These are phyloP conservation scores for Emmonsiellopsis sp. DNA, from an alignment of 2,329 filamentous ascomycete genomes.

Conservation along the genomic window DNA sequence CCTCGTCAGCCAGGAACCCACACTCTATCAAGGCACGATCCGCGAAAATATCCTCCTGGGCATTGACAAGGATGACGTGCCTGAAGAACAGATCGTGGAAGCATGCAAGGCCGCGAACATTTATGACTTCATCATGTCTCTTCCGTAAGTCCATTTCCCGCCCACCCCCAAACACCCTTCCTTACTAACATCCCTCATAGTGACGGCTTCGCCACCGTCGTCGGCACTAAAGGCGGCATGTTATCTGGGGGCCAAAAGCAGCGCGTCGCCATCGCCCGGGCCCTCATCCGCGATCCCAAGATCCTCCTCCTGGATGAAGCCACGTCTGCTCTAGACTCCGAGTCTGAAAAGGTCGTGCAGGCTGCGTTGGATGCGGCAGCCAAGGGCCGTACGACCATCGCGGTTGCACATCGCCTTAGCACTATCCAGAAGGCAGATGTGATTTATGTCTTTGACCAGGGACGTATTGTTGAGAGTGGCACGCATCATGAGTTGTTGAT, in stretches of 20 bases:
- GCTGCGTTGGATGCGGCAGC: slow-evolving; percentile 72
- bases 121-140: slow-evolving; percentile 75
- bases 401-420: slow-evolving; percentile 82
- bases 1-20: slow-evolving; percentile 89
- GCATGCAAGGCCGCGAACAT: slow-evolving; percentile 89
- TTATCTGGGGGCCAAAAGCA: slow-evolving; percentile 91
- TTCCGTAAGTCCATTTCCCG: slow-evolving; percentile 47
- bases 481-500: slow-evolving; percentile 66
- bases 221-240: slow-evolving; percentile 78
- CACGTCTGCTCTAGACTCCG: slow-evolving; percentile 43
- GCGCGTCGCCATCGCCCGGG: slow-evolving; percentile 85
- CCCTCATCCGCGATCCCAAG: slow-evolving; percentile 81
- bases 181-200: slow-evolving; percentile 22
- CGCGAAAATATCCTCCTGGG: slow-evolving; percentile 84
- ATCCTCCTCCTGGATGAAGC: slow-evolving; percentile 78
- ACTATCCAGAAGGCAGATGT: slow-evolving; percentile 92
- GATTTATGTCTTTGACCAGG: slow-evolving; percentile 95
- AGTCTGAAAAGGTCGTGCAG: slow-evolving; percentile 49
- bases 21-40: slow-evolving; percentile 86
- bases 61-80: slow-evolving; percentile 54
- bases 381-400: slow-evolving; percentile 80
- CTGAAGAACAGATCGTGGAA: slow-evolving; percentile 63
- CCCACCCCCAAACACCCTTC: not conserved
- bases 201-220: slow-evolving; percentile 75
- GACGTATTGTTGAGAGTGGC: slow-evolving; percentile 74